Conservation (phyloP, 2,329 filamentous ascomycete genomes). For the Aspergillus unguis region DNA sequence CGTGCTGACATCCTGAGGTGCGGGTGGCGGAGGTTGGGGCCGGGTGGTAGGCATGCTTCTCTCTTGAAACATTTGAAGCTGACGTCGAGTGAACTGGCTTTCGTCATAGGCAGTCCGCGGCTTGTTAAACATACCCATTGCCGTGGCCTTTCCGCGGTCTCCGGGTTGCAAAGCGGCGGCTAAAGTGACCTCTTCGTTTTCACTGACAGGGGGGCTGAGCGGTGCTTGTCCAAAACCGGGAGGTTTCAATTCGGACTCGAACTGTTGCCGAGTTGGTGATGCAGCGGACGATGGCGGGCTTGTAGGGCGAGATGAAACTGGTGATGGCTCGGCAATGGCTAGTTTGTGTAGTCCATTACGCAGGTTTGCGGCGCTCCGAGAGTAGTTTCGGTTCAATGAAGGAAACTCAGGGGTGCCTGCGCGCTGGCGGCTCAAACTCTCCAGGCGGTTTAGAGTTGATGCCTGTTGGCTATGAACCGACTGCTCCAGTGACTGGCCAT, state of each 20-base stretch:
- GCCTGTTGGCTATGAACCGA: conserved; percentile 77
- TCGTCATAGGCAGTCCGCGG: conserved; percentile 77
- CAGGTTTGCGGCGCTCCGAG: conserved; percentile 65
- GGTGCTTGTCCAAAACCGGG: conserved; percentile 50
- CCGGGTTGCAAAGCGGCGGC: conserved; percentile 64
- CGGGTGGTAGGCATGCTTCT: conserved; percentile 57
- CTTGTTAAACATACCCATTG: conserved; percentile 68
- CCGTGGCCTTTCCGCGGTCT: conserved; percentile 78
- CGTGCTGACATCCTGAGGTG: conserved; percentile 19
- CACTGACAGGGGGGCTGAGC: conserved; percentile 68
- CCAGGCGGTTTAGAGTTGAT: conserved; percentile 72
- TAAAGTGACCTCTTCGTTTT: conserved; percentile 66
- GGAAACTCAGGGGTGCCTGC: conserved; percentile 53
- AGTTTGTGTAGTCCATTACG: conserved; percentile 47
- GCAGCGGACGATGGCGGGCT: conserved; percentile 45
- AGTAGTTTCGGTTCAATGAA: conserved; percentile 45
- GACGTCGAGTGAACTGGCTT: conserved; percentile 75
- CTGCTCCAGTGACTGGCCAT: conserved; percentile 77
- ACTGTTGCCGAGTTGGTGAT: conserved; percentile 37
- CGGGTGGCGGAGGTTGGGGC: conserved; percentile 25
- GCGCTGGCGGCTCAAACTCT: conserved; percentile 68
- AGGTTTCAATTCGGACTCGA: conserved; percentile 31
- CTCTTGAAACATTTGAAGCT: conserved; percentile 74
- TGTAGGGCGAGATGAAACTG: conserved; percentile 23
- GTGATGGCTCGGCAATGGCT: conserved; percentile 25